Conservation (phyloP, 306 rosid species). For the Argentina anserina region DNA sequence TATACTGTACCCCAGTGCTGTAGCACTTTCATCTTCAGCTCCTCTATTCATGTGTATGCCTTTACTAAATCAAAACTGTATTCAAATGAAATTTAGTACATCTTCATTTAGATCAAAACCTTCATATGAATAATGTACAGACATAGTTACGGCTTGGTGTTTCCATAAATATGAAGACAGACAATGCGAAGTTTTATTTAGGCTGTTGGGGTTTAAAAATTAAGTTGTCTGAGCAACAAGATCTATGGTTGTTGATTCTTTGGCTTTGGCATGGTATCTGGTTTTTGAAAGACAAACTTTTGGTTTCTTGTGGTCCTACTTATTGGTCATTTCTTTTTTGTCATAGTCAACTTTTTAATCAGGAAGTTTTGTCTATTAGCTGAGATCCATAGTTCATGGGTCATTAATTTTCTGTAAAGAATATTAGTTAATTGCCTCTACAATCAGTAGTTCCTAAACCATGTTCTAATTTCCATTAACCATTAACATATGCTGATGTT, state of each 20-base stretch:
- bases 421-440: background rate
- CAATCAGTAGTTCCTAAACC: background rate
- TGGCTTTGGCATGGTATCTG: background rate
- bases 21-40: background rate
- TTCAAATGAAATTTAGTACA: background rate
- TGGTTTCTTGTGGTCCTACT: background rate
- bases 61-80: background rate
- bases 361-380: background rate
- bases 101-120: background rate
- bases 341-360: background rate
- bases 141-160: background rate
- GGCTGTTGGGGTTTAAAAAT: background rate
- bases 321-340: background rate
- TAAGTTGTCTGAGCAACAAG: background rate
- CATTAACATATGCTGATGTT: constrained; percentile 16
- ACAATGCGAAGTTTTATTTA: background rate
- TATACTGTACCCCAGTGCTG: background rate
- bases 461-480: constrained; percentile 13
- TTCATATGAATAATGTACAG: background rate
- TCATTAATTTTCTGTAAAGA: background rate
- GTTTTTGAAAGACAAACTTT: background rate
- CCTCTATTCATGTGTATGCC: background rate
- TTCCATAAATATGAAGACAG: background rate
- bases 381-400: background rate
- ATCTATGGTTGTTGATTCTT: background rate